Base-by-base conservation (phyloP, 2,329 filamentous ascomycete genomes). In the Parastagonospora avenae region DNA sequence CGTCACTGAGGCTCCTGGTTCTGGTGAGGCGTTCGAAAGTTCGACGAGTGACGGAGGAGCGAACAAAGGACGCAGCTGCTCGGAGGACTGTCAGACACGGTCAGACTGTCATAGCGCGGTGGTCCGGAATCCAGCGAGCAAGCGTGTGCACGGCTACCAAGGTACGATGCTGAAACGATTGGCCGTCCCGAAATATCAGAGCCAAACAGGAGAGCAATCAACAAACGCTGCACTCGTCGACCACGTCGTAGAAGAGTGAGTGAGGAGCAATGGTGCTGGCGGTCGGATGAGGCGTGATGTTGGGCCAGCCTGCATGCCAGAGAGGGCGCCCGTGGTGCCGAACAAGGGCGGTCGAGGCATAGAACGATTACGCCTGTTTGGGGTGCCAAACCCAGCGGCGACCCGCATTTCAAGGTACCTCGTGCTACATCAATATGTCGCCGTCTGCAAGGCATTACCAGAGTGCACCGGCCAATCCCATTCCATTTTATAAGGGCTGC, bases 91-190 rank as follows among this genome's bases (percentile, higher is more conserved):
- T 72, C 67, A 70, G 70, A 69, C 66, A 55, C 70, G 69, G 67
- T 72, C 70, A 72, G 67, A 69, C 61, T 66, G 68, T 72, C 70
- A 71, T 71, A 72, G 71, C 68, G 71, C 68, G 59, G 63, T 63
- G 62, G 62, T 58, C 59, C 68, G 66, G 67, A 67, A 65, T 71
- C 62, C 67, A 71, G 59, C 65, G 58, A 70, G 59, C 61, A 65
- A 64, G 62, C 55, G 65, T 64, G 67, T 64, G 67, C 70, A 73
- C 67, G 68, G 69, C 65, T 64, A 53, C 61, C 62, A 63, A 70
- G 66, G 66, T 71, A 68, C 64, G 57, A 57, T 63, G 67, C 62
- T 72, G 71, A 72, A 72, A 72, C 71, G 70, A 71, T 72, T 72
- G 70, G 70, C 54, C 63, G 70, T 69, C 64, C 71, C 64, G 65